Evolutionary conservation across 768 basidiomycete genomes (phyloP), one percentile per base, ranked within the genome.

Genomic region (Tricholoma sp.): DNA sequence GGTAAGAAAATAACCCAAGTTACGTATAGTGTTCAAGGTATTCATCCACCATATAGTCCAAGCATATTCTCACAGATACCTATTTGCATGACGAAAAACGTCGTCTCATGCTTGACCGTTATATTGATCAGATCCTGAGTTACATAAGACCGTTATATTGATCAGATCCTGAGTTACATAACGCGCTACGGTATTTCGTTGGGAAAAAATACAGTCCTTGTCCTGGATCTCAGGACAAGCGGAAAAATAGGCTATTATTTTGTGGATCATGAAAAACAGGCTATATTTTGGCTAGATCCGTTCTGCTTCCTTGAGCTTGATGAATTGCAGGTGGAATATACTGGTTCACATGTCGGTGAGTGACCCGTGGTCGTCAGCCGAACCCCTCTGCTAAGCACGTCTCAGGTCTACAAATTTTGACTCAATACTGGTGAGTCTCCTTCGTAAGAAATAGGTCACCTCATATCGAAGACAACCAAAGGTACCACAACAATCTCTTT

Each of bases 251-350:
- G n/a, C n/a, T n/a, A n/a, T n/a, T n/a, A n/a, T n/a, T n/a, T n/a
- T n/a, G n/a, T n/a, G n/a, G n/a, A n/a, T n/a, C n/a, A n/a, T n/a
- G n/a, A n/a, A n/a, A n/a, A n/a, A n/a, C n/a, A n/a, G n/a, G n/a
- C n/a, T n/a, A n/a, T n/a, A n/a, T n/a, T 58, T 27, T 58, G 57
- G 57, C 57, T 54, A 4, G 41, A 46, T 8, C n/a, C 35, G 27
- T 53, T 54, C 46, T n/a, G n/a, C 35, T 18, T 24, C 31, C 43
- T 18, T n/a, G 51, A 54, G 19, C 34, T 58, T 22, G 52, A 52
- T 19, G 57, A 58, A 16, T 52, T 52, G n/a, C 54, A 35, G 22
- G 46, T 58, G 21, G n/a, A 43, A 1, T 22, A 35, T n/a, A n/a
- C 39, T 2, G 9, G 14, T 8, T 37, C 50, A 5, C 57, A 53